Base-by-base conservation (phyloP, 108 stramenopile genomes). In the Skeletonema menzelii region DNA sequence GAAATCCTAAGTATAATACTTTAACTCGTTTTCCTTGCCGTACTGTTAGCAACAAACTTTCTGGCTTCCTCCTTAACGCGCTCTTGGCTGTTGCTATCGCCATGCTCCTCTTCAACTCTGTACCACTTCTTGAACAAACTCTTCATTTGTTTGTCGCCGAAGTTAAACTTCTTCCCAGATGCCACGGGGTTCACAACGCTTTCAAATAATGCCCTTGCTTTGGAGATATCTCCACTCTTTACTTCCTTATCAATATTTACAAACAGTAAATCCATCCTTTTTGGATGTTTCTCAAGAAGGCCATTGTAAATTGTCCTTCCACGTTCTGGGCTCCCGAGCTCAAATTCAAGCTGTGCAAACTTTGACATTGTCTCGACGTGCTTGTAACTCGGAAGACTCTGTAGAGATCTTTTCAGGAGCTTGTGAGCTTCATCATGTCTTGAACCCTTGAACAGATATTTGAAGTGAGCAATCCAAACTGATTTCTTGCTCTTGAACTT, bases 111-210 rank as follows among this genome's bases (percentile, higher is more conserved):
- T 82, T 98, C 98, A 35, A 97, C 83, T 19, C 86, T 78, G 63
- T 91, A 94, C 93, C 96, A 97, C 64, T 97, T 97, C 83, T 97
- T 97, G 85, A 98, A 97, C 17, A 98, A 75, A 55, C 85, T 91
- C 82, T 98, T 98, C 94, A 97, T 97, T 72, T 97, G 92, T 47
- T 96, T 96, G 55, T 97, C 93, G 40, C 83, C 91, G 22, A 95
- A 90, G 40, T 86, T 84, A 38, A 88, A 69, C 53, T 77, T 96
- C 37, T 74, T 72, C 17, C 81, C 75, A 20, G 58, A 26, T 13
- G 61, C 66, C 59, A 74, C 79, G 19, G 81, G 73, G 31, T 83
- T 74, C 8, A 87, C 79, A 46, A 82, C 84, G 27, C 76, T 82
- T 49, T 93, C 89, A 26, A 97, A 87, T 37, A 97, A 79, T 17